Evolutionary conservation across 1,284 basidiomycete genomes (phyloP).

Genomic region (Limonomyces culmigenus): DNA sequence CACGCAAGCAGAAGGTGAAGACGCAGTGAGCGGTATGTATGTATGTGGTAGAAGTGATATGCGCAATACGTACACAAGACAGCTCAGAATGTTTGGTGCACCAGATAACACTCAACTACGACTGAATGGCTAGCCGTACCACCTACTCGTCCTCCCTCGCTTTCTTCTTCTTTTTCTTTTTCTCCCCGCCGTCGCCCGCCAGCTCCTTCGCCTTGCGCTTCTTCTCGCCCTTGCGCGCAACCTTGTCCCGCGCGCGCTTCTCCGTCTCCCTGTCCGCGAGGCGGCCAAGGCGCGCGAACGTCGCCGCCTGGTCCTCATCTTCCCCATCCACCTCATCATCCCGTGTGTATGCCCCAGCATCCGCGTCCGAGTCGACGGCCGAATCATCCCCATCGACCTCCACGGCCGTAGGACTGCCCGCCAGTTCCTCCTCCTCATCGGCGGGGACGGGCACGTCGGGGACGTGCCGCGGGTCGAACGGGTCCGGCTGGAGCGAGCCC

Average conservation of each 20-base stretch:
- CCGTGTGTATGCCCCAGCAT: conserved; percentile 12
- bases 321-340: conserved; percentile 10
- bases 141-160: conserved; percentile 16
- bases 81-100: too few relatives aligned
- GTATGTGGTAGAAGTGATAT: too few relatives aligned
- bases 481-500: conserved; percentile 78
- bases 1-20: conserved; percentile 2
- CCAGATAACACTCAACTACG: too few relatives aligned
- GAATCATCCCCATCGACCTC: conserved; percentile 1
- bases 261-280: too few relatives aligned
- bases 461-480: conserved; percentile 56
- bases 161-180: conserved; percentile 20
- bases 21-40: too few relatives aligned
- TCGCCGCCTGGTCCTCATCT: conserved; percentile 20
- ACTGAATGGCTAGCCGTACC: conserved; percentile 5
- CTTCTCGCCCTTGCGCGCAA: conserved; percentile 10
- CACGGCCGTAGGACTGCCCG: conserved; percentile 9
- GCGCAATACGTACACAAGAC: too few relatives aligned
- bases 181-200: conserved; percentile 12
- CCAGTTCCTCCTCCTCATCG: too few relatives aligned
- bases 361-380: conserved; percentile 8
- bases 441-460: too few relatives aligned
- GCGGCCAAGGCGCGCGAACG: conserved; percentile 20
- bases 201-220: conserved; percentile 13
- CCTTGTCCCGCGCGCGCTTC: conserved; percentile 16